Percentiles rank a stretch among this genome's conserved stretches.
phyloP scores from a whole-genome alignment of 495 filamentous ascomycete genomes.

The Parmelia sp. region DNA sequence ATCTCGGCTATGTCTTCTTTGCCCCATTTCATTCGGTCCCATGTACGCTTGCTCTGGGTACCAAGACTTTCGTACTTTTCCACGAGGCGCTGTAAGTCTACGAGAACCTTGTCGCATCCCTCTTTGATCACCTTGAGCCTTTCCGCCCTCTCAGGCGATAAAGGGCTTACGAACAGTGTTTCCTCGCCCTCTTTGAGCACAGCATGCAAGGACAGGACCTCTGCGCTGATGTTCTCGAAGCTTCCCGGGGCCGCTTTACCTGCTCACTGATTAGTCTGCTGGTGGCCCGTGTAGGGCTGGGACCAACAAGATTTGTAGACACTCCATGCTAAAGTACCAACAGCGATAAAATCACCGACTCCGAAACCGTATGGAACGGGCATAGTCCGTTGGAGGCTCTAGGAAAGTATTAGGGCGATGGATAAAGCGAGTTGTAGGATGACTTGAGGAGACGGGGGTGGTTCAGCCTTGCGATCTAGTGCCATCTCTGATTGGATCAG shows the following conservation, averaged over 20 bases:
- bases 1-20: conserved; percentile 32
- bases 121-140: conserved; percentile 28
- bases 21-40: conserved; percentile 36
- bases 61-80: conserved; percentile 33
- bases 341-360: conserved; percentile 31
- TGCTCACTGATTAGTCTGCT: background rate
- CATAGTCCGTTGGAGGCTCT: background rate
- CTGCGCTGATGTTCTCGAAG: conserved; percentile 32
- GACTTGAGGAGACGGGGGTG: background rate
- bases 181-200: conserved; percentile 36
- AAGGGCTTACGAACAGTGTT: conserved; percentile 20
- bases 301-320: conserved; percentile 31
- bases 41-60: conserved; percentile 33
- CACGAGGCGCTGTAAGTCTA: conserved; percentile 30
- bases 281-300: background rate
- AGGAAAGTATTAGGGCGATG: background rate
- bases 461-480: background rate
- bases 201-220: conserved; percentile 35
- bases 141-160: conserved; percentile 22
- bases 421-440: background rate
- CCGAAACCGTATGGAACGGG: conserved; percentile 28
- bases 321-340: conserved; percentile 27
- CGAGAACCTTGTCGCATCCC: conserved; percentile 29
- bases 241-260: conserved; percentile 32
- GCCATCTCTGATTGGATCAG: no score